Conservation (phyloP, 2,329 filamentous ascomycete genomes). For the Cucurbitaria berberidis region DNA sequence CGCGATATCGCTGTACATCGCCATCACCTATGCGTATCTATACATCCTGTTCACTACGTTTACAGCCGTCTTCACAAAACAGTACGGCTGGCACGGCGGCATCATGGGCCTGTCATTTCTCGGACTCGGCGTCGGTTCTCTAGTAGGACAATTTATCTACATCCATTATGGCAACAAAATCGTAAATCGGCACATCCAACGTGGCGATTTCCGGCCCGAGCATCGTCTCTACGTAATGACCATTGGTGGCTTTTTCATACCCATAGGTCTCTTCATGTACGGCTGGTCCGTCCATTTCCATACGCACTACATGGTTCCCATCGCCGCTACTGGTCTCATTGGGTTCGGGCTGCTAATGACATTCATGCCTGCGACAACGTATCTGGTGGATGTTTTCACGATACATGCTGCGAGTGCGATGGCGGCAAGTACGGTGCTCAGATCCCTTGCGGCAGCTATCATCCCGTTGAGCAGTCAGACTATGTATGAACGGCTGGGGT, state of each 20-base stretch:
- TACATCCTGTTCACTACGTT: conserved; percentile 57
- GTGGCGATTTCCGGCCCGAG: conserved; percentile 45
- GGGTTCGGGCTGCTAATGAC: conserved; percentile 46
- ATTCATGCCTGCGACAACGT: conserved; percentile 49
- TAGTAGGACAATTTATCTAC: conserved; percentile 44
- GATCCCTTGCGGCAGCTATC: conserved; percentile 48
- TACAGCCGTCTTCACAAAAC: conserved; percentile 48
- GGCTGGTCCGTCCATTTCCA: conserved; percentile 45
- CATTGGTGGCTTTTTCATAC: conserved; percentile 41
- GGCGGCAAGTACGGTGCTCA: conserved; percentile 50
- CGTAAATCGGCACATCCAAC: conserved; percentile 35
- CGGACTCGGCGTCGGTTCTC: conserved; percentile 50
- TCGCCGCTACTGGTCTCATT: conserved; percentile 42
- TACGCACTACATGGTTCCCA: conserved; percentile 47
- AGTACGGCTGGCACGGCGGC: conserved; percentile 50
- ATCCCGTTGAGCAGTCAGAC: conserved; percentile 48
- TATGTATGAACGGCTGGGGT: conserved; percentile 50
- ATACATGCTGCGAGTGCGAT: conserved; percentile 51
- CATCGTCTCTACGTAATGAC: conserved; percentile 45
- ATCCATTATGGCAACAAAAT: conserved; percentile 42
- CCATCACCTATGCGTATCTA: conserved; percentile 50
- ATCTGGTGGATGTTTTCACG: conserved; percentile 52
- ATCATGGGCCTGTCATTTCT: conserved; percentile 51
- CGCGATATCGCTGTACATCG: conserved; percentile 45
- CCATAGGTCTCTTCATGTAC: conserved; percentile 47